A percentile compares a stretch with the other conserved stretches of the same genome.
These are phyloP conservation scores for Pythium diclinum DNA, from an alignment of 352 stramenopile species.

Conservation along the genomic window DNA sequence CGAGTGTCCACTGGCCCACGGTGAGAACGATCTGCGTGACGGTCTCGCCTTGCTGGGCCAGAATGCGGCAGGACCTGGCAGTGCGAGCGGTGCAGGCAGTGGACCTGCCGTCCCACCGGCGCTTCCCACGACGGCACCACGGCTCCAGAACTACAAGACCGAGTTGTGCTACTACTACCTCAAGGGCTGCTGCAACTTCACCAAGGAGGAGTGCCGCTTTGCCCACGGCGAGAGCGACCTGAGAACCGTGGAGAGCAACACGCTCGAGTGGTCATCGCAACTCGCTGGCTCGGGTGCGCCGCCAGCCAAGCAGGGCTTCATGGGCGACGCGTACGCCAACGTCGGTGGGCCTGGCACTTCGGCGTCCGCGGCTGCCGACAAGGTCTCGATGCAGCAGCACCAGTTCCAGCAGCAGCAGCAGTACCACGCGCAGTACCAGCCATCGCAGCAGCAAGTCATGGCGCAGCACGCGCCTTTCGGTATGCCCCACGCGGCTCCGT, in stretches of 20 bases:
- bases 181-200: slow-evolving; percentile 87
- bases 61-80: slow-evolving; percentile 3
- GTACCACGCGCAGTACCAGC: slow-evolving; percentile 15
- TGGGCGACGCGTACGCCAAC: slow-evolving; percentile 6
- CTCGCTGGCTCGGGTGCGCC: slow-evolving; percentile 27
- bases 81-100: neutral
- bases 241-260: slow-evolving; percentile 82
- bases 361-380: slow-evolving; percentile 7
- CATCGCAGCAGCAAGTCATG: slow-evolving; percentile 8
- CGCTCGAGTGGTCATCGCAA: slow-evolving; percentile 54
- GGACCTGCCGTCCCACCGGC: slow-evolving; percentile 5
- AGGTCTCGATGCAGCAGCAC: slow-evolving; percentile 23
- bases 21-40: slow-evolving; percentile 72
- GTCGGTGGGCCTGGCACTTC: neutral
- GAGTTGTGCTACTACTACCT: slow-evolving; percentile 89
- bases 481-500: slow-evolving; percentile 9
- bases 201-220: slow-evolving; percentile 85
- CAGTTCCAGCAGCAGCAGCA: slow-evolving; percentile 5
- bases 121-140: slow-evolving; percentile 50
- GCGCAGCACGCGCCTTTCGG: slow-evolving; percentile 16
- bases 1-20: slow-evolving; percentile 75
- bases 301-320: slow-evolving; percentile 3
- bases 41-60: slow-evolving; percentile 31
- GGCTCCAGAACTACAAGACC: slow-evolving; percentile 88
- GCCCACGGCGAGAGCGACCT: slow-evolving; percentile 80